Evolutionary conservation across 75 land plant genomes (phyloP), one percentile per base, ranked within the genome.

Genomic region (Pinus tabuliformis): DNA sequence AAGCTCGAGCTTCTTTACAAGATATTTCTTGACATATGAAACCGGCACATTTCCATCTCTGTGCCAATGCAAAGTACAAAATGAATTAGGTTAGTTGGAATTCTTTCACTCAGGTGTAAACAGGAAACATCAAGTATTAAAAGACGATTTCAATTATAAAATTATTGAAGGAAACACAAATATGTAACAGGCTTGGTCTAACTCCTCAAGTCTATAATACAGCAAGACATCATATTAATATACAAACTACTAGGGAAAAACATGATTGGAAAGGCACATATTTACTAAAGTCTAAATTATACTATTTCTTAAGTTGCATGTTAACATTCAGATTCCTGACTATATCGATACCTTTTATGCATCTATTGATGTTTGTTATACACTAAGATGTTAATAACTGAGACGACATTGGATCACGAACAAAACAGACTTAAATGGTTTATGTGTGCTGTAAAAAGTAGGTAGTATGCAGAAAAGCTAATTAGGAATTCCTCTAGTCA

Each of bases 21-120:
- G 83, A 78, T 97, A 97, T 76, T 94, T 97, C 76, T 92, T 92
- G 74, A 97, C 86, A 62, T 72, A 86, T 15, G 87, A 94, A 56
- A 94, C 98, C 21, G 98, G 93, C 36, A 94, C 45, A 63, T 80
- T 90, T 58, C 98, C 92, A 86, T 97, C 93, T 79, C 97, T 94
- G 80, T 60, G 30, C 75, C 39, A 75, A 24, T 73, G 26, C 21
- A 30, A 79, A 17, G 61, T 24, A 73, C 37, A 78, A 20, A 49
- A 33, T 37, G 45, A 6, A 66, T 66, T n/a, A 66, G 70, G 36
- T 37, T 66, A 16, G 16, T 33, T 65, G n/a, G 4, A 20, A 65
- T 28, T 13, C 7, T 17, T 36, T 65, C 42, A 30, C 20, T 33
- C 45, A 4, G 18, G 17, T 65, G 36, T 14, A 36, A 65, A 39